A percentile compares a stretch with the other conserved stretches of the same genome.
Evolutionary conservation across 192 early-diverging fungal genomes (phyloP).

Genomic region (Chytriomyces sp.): DNA sequence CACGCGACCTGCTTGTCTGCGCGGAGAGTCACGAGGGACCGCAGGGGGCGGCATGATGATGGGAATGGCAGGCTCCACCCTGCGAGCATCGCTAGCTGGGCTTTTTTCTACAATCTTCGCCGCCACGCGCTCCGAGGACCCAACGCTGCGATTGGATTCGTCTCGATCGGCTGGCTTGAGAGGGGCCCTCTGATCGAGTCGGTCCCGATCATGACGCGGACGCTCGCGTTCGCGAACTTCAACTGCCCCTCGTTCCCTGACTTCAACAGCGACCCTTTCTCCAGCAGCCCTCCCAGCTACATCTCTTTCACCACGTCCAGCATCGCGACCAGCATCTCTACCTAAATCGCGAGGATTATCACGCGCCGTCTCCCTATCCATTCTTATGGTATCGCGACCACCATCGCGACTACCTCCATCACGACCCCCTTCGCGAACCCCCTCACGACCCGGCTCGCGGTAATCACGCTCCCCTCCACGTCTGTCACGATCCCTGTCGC

Average conservation of each 20-base stretch:
- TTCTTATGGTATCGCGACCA: too few relatives aligned
- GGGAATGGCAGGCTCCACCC: too few relatives aligned
- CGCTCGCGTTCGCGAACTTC: too few relatives aligned
- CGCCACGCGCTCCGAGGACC: too few relatives aligned
- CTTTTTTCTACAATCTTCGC: background rate
- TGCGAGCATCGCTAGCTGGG: too few relatives aligned
- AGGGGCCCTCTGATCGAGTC: too few relatives aligned
- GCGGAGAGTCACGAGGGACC: background rate
- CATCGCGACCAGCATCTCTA: background rate
- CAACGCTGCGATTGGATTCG: too few relatives aligned
- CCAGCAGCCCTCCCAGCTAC: background rate
- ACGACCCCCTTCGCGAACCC: background rate
- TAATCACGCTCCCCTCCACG: background rate
- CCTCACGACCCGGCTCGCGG: background rate
- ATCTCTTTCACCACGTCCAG: background rate
- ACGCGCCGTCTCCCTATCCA: too few relatives aligned
- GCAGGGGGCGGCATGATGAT: too few relatives aligned
- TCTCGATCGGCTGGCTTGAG: background rate
- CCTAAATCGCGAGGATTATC: too few relatives aligned
- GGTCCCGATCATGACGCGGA: too few relatives aligned
- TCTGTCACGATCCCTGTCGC: constrained; percentile 9
- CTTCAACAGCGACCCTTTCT: background rate
- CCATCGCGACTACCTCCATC: background rate
- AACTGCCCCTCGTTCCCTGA: too few relatives aligned
- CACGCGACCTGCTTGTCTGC: background rate